Evolutionary conservation across 2,329 filamentous ascomycete species (phyloP).

Genomic region (Elsinoe fawcettii): DNA sequence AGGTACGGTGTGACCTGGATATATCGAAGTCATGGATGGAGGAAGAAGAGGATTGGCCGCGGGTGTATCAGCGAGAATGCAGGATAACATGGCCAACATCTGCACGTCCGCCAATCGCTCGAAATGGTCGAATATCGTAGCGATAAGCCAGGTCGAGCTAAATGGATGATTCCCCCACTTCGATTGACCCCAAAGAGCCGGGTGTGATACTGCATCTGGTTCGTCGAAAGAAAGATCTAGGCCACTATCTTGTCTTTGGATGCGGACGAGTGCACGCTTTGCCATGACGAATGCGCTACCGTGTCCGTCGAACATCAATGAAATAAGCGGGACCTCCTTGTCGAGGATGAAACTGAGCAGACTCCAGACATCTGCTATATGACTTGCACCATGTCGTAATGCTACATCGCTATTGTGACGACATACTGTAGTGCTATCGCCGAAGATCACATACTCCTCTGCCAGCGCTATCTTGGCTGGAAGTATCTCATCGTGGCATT

Average conservation of each 20-base stretch:
- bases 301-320: slow-evolving; percentile 43
- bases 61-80: slow-evolving; percentile 46
- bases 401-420: slow-evolving; percentile 75
- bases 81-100: slow-evolving; percentile 59
- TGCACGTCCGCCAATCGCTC: slow-evolving; percentile 55
- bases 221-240: slow-evolving; percentile 41
- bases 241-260: slow-evolving; percentile 43
- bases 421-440: slow-evolving; percentile 73
- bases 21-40: not conserved
- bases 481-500: slow-evolving; percentile 61
- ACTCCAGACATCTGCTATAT: slow-evolving; percentile 76
- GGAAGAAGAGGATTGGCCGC: not conserved
- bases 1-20: slow-evolving; percentile 2
- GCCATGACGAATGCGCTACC: slow-evolving; percentile 63
- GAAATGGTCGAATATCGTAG: slow-evolving; percentile 52
- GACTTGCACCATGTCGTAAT: slow-evolving; percentile 58
- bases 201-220: slow-evolving; percentile 32
- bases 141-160: slow-evolving; percentile 48
- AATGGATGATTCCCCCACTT: slow-evolving; percentile 53
- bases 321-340: slow-evolving; percentile 64
- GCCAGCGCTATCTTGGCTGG: slow-evolving; percentile 74
- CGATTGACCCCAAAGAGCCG: slow-evolving; percentile 37
- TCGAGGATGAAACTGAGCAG: slow-evolving; percentile 70
- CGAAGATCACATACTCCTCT: slow-evolving; percentile 73
- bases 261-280: slow-evolving; percentile 49